Conservation (phyloP, 2,329 filamentous ascomycete genomes). For the Fusarium denticulatum region DNA sequence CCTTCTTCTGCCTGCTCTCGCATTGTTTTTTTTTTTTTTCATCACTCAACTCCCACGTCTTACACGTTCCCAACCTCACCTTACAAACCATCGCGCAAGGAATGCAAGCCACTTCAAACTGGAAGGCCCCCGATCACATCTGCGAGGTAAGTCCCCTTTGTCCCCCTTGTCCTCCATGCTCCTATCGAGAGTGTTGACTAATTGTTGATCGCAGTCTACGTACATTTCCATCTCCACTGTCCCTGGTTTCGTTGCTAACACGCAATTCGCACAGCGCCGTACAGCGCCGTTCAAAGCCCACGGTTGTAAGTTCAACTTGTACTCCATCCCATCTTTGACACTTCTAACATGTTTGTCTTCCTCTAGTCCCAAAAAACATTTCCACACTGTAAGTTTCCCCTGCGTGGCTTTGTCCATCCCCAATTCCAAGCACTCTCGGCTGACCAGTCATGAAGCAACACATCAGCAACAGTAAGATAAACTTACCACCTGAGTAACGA, state of each 20-base stretch:
- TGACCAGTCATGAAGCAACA: background rate
- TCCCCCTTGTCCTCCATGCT: background rate
- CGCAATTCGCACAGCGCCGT: background rate
- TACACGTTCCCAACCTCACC: background rate
- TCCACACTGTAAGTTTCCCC: background rate
- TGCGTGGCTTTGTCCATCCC: background rate
- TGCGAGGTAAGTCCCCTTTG: background rate
- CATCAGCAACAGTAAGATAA: background rate
- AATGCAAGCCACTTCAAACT: background rate
- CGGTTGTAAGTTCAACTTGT: background rate
- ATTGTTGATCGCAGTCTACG: accelerated
- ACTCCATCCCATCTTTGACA: background rate
- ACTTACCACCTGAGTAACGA: background rate
- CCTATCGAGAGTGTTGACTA: background rate
- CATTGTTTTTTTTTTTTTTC: background rate
- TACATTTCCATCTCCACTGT: background rate
- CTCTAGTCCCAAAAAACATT: accelerated
- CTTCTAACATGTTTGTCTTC: background rate
- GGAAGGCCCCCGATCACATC: accelerated
- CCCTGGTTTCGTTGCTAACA: background rate
- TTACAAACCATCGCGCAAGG: background rate
- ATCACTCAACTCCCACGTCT: background rate
- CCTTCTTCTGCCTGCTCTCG: background rate
- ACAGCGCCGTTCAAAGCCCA: accelerated
- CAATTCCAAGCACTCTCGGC: background rate